Percentiles rank a stretch among this genome's conserved stretches.
Evolutionary conservation across 805 yeast species (phyloP).

Genomic region (Kuraishia molischiana): DNA sequence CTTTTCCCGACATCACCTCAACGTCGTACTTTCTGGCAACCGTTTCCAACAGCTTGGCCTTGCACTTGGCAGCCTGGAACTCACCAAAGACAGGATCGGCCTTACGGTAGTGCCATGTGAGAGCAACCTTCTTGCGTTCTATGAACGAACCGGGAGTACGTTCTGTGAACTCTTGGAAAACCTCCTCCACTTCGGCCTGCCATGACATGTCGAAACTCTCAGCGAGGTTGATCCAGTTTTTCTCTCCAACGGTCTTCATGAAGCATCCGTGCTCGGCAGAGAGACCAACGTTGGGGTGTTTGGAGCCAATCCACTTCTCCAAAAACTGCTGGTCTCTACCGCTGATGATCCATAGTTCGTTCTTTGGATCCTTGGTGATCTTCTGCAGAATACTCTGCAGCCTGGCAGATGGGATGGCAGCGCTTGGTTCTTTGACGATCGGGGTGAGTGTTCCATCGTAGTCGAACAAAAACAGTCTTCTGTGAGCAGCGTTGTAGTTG

Average conservation of each 20-base stretch:
- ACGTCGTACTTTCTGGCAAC: slow-evolving; percentile 65
- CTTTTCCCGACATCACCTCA: slow-evolving; percentile 96
- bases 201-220: slow-evolving; percentile 85
- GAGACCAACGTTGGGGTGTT: slow-evolving; percentile 56
- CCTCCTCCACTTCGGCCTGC: slow-evolving; percentile 74
- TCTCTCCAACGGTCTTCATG: slow-evolving; percentile 58
- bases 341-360: slow-evolving; percentile 89
- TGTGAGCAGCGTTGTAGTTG: slow-evolving; percentile 48
- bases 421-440: slow-evolving; percentile 94
- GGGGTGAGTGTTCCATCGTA: slow-evolving; percentile 98
- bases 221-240: slow-evolving; percentile 77
- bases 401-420: slow-evolving; percentile 86
- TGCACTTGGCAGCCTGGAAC: slow-evolving; percentile 71
- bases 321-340: slow-evolving; percentile 91
- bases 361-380: slow-evolving; percentile 65
- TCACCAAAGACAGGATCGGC: slow-evolving; percentile 91
- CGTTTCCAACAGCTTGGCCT: slow-evolving; percentile 48
- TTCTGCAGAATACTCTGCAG: slow-evolving; percentile 48
- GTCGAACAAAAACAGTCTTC: slow-evolving; percentile 82
- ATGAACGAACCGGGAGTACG: slow-evolving; percentile 85
- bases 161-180: slow-evolving; percentile 68
- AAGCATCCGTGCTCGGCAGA: slow-evolving; percentile 98
- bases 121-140: slow-evolving; percentile 85
- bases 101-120: slow-evolving; percentile 96
- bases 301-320: slow-evolving; percentile 77